A percentile compares a stretch with the other conserved stretches of the same genome.
phyloP scores from a whole-genome alignment of 306 rosid species.

The Gastrolobium villosum region DNA sequence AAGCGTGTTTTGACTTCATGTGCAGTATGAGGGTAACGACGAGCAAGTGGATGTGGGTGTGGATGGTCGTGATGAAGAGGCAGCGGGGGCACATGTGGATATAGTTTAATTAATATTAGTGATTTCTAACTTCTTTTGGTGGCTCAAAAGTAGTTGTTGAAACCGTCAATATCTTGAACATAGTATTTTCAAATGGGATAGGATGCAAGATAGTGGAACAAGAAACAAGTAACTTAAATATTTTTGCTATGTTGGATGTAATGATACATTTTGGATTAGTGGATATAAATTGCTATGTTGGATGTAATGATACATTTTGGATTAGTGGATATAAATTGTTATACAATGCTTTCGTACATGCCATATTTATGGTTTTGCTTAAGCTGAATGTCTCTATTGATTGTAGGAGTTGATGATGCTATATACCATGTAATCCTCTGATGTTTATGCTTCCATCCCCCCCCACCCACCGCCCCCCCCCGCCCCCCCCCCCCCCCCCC shows the following conservation, averaged over 20 bases:
- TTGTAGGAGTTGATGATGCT: slow-evolving; percentile 12
- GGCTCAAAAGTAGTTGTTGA: slow-evolving; percentile 28
- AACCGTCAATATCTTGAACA: slow-evolving; percentile 37
- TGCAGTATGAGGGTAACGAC: slow-evolving; percentile 80
- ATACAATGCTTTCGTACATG: background rate
- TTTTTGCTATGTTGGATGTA: slow-evolving; percentile 20
- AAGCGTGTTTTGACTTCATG: slow-evolving; percentile 39
- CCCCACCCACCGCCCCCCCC: too few relatives aligned
- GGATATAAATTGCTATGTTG: too few relatives aligned
- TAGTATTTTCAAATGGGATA: slow-evolving; percentile 34
- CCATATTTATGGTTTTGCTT: background rate
- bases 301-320: slow-evolving; percentile 35
- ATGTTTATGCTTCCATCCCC: background rate
- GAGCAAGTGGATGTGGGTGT: slow-evolving; percentile 60
- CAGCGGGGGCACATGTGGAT: slow-evolving; percentile 45
- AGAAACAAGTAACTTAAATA: slow-evolving; percentile 11
- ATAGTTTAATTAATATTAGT: slow-evolving; percentile 34
- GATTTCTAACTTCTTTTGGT: slow-evolving; percentile 35
- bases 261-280: too few relatives aligned
- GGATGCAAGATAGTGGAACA: slow-evolving; percentile 30
- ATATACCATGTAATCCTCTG: slow-evolving; percentile 16
- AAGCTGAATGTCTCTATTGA: slow-evolving; percentile 16
- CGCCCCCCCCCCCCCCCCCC: too few relatives aligned
- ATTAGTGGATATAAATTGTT: slow-evolving; percentile 7
- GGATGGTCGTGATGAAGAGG: slow-evolving; percentile 65